phyloP scores from a whole-genome alignment of 352 stramenopile genomes.

The Phytopythium helicoides region DNA sequence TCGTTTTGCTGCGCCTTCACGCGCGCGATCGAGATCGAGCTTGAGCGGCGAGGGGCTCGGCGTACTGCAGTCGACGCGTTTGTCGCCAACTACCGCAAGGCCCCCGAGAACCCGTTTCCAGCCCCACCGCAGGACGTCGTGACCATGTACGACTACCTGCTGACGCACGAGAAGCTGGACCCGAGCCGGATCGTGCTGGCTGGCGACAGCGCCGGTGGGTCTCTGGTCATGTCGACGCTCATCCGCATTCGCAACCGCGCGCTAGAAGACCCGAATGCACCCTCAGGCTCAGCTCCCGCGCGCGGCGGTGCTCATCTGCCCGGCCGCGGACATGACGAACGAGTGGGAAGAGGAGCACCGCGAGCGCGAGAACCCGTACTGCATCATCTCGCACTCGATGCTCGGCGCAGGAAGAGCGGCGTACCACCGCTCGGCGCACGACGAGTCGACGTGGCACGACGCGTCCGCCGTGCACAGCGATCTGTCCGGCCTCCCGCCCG shows the following conservation, averaged over 20 bases:
- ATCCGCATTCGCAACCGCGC: constrained; percentile 32
- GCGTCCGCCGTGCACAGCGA: constrained; percentile 29
- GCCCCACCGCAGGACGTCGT: constrained; percentile 31
- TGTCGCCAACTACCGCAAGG: constrained; percentile 53
- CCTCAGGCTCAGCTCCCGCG: constrained; percentile 11
- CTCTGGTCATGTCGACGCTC: constrained; percentile 42
- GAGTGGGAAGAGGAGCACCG: constrained; percentile 1
- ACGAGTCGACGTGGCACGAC: constrained; percentile 18
- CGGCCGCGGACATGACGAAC: constrained; percentile 22
- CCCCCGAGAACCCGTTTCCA: constrained; percentile 37
- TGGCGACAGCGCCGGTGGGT: constrained; percentile 46
- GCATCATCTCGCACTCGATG: constrained; percentile 15
- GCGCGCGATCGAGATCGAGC: constrained; percentile 16
- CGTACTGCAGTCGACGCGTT: constrained; percentile 29
- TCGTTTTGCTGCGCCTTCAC: constrained; percentile 21
- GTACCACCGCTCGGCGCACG: constrained; percentile 16
- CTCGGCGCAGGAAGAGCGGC: constrained; percentile 7
- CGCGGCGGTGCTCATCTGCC: constrained; percentile 30
- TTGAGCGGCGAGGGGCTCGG: neutral
- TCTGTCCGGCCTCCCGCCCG: constrained; percentile 12
- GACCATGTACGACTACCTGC: constrained; percentile 36
- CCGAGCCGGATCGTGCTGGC: constrained; percentile 38
- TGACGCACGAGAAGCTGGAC: constrained; percentile 21
- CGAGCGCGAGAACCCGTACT: constrained; percentile 9
- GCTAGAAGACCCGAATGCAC: neutral